Evolutionary conservation across 768 basidiomycete species (phyloP), one percentile per base, ranked within the genome.

Genomic region (Epithele typhae): DNA sequence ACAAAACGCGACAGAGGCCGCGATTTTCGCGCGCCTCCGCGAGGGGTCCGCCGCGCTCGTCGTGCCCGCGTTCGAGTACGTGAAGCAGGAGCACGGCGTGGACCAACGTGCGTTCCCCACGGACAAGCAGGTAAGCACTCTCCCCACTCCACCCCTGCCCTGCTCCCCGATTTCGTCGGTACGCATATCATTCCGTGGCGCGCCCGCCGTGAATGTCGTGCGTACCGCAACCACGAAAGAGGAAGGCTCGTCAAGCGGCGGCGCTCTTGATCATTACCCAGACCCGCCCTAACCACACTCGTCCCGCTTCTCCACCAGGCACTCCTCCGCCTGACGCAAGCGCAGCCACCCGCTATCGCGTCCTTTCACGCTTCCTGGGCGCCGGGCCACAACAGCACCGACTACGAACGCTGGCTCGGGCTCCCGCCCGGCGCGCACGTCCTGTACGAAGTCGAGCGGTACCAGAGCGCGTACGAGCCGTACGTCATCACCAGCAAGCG

Each of bases 401-500:
- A 94, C 59, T 92, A 92, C 62, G 67, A 72, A 14, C 72, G 72
- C 39, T 92, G 60, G 37, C 59, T 56, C 37, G 81, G 65, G 81
- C 83, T 63, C 51, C 69, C 17, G 72, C 87, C 19, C 50, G 72
- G 48, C 18, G 71, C 81, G 0, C 84, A 84, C 27, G 77, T 79
- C 47, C 72, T 90, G 2, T 93, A 93, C 68, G 77, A 77, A 54
- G 87, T 90, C 12, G 78, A 76, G 14, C 71, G 72, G 42, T 93
- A 92, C 63, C 87, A 91, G 50, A 74, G 88, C 27, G 81, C 85
- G 3, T 94, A 94, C 60, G 92, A 94, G 58, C 92, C 92, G 14
- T 94, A 93, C 58, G 75, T 92, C 35, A 80, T 94, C 38, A 85
- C 88, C 59, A 84, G 77, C 65, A 87, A 82, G 52, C 52, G 56